These are phyloP conservation scores for Citrus maxima DNA, from an alignment of 345 rosid genomes.

Conservation along the genomic window DNA sequence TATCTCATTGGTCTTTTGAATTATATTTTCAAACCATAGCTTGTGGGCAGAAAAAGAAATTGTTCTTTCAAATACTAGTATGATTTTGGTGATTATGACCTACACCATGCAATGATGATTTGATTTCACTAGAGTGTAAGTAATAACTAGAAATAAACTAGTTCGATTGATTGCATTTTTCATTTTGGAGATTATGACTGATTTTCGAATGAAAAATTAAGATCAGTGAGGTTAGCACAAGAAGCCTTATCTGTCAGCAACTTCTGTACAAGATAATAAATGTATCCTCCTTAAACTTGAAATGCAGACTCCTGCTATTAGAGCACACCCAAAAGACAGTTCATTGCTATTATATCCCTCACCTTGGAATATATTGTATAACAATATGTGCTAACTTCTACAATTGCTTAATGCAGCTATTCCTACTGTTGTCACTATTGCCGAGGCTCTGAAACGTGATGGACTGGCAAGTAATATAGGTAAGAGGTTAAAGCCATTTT, in stretches of 20 bases:
- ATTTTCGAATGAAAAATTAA: neutral
- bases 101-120: neutral
- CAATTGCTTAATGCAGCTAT: conserved; percentile 18
- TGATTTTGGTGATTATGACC: neutral
- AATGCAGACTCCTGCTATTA: neutral
- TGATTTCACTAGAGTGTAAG: neutral
- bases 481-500: neutral
- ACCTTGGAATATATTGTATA: neutral
- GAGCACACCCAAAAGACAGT: neutral
- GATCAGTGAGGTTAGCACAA: neutral
- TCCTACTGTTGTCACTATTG: conserved; percentile 32
- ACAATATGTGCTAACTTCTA: neutral
- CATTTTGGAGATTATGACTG: neutral
- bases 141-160: neutral
- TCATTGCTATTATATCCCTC: neutral
- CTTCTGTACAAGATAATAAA: neutral
- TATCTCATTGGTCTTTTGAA: neutral
- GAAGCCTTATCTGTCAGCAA: neutral
- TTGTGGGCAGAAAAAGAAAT: neutral
- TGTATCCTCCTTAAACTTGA: neutral
- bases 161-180: neutral
- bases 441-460: conserved; percentile 32
- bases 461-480: conserved; percentile 29
- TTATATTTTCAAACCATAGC: neutral
- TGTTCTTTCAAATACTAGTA: neutral